Percentiles rank a stretch among this genome's conserved stretches.
These are phyloP conservation scores for Tolypocladium guangdongense DNA, from an alignment of 2,329 filamentous ascomycete genomes.

Conservation along the genomic window DNA sequence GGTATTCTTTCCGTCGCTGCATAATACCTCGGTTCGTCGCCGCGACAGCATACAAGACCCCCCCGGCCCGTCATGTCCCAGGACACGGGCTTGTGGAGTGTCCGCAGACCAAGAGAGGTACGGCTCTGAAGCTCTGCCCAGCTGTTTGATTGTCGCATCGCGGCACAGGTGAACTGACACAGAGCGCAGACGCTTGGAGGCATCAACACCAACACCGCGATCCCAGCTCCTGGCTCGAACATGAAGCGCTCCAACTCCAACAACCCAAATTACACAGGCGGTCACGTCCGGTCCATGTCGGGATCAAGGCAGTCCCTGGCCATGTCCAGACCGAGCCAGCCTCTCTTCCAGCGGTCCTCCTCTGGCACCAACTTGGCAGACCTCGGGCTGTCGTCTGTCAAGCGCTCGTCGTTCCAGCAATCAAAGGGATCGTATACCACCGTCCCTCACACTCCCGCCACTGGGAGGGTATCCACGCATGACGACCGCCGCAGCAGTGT, in stretches of 20 bases:
- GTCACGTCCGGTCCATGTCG: constrained; percentile 73
- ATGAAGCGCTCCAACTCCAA: constrained; percentile 87
- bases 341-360: constrained; percentile 74
- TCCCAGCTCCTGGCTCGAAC: constrained; percentile 84
- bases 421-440: constrained; percentile 42
- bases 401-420: constrained; percentile 70
- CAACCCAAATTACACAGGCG: constrained; percentile 52
- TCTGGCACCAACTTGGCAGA: constrained; percentile 74
- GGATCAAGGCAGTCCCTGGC: constrained; percentile 79
- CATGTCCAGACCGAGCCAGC: constrained; percentile 71
- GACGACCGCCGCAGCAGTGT: constrained; percentile 71
- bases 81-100: constrained; percentile 80
- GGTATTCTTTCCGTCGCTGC: background rate
- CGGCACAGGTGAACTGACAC: constrained; percentile 7
- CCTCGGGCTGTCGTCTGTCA: constrained; percentile 70
- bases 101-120: constrained; percentile 86
- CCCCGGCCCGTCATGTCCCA: constrained; percentile 56
- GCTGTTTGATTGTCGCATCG: constrained; percentile 8
- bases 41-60: background rate
- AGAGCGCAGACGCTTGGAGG: constrained; percentile 65
- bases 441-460: constrained; percentile 40
- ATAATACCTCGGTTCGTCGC: background rate
- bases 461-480: constrained; percentile 36
- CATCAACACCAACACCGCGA: constrained; percentile 70
- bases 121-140: constrained; percentile 12